These are phyloP conservation scores for Mycena vitilis DNA, from an alignment of 768 basidiomycete species.

Conservation along the genomic window DNA sequence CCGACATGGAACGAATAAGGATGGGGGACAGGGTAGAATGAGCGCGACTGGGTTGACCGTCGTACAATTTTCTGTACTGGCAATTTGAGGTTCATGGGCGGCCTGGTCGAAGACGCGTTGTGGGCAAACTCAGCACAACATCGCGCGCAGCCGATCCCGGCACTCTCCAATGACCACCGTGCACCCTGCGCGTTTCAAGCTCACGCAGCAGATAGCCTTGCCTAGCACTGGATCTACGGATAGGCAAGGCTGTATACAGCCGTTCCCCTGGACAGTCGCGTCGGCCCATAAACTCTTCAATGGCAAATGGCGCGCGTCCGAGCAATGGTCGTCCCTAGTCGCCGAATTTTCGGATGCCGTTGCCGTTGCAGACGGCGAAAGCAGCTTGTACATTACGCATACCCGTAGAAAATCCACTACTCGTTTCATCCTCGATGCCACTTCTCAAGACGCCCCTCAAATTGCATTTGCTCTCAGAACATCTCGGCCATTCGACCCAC, in stretches of 20 bases:
- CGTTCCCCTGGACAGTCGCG: constrained; percentile 24
- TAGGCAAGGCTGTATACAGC: constrained; percentile 8
- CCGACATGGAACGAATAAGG: constrained; percentile 34
- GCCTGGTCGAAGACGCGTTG: too few species aligned
- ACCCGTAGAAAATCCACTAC: constrained; percentile 1
- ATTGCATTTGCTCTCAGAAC: constrained; percentile 72
- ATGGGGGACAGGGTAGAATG: constrained; percentile 16
- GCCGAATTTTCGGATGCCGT: constrained; percentile 63
- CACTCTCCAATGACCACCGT: background rate
- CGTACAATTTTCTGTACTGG: constrained; percentile 14
- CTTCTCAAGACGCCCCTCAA: constrained; percentile 4
- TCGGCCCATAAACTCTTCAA: constrained; percentile 12
- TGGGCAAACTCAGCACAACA: too few species aligned
- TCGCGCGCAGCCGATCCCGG: too few species aligned
- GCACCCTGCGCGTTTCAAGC: background rate
- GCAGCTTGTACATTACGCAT: constrained; percentile 54
- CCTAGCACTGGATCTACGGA: background rate
- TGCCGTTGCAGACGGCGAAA: constrained; percentile 55
- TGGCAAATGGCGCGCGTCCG: constrained; percentile 30
- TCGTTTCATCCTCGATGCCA: constrained; percentile 4
- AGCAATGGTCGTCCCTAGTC: constrained; percentile 60
- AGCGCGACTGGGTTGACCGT: constrained; percentile 18
- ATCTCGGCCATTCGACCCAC: constrained; percentile 60
- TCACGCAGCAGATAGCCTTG: background rate
- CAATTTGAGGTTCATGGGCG: constrained; percentile 11